phyloP scores from a whole-genome alignment of 345 rosid genomes.

The Corchorus capsularis region DNA sequence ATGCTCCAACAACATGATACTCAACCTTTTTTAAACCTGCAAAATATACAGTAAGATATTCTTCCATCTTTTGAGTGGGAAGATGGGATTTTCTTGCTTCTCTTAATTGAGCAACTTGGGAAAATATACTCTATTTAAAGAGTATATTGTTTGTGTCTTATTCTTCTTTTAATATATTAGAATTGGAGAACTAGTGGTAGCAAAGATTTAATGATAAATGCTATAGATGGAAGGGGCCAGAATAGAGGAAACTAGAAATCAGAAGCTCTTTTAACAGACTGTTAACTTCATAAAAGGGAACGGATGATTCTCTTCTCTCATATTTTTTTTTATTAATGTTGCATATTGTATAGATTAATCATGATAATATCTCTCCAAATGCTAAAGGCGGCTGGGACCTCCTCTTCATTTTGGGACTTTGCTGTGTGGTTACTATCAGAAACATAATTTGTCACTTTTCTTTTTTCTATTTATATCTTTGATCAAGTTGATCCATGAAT shows the following conservation, averaged over 20 bases:
- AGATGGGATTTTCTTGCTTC: conserved; percentile 21
- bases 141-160: conserved; percentile 20
- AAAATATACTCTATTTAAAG: conserved; percentile 23
- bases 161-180: conserved; percentile 14
- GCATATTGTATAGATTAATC: not conserved
- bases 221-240: not conserved
- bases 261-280: not conserved
- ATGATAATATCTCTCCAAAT: not conserved
- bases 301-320: not conserved
- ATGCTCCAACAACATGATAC: conserved; percentile 30
- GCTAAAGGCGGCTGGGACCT: not conserved
- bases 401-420: conserved; percentile 3
- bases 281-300: not conserved
- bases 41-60: conserved; percentile 31
- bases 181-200: not conserved
- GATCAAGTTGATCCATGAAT: conserved; percentile 18
- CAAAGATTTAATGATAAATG: not conserved
- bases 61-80: conserved; percentile 22
- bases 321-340: not conserved
- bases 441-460: not conserved
- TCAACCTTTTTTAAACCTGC: conserved; percentile 19
- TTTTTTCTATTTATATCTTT: not conserved
- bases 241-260: not conserved
- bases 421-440: conserved; percentile 18
- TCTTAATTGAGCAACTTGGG: conserved; percentile 39